These are phyloP conservation scores for Dictyostelium purpureum DNA, from an alignment of 78 protist genomes.

Conservation along the genomic window DNA sequence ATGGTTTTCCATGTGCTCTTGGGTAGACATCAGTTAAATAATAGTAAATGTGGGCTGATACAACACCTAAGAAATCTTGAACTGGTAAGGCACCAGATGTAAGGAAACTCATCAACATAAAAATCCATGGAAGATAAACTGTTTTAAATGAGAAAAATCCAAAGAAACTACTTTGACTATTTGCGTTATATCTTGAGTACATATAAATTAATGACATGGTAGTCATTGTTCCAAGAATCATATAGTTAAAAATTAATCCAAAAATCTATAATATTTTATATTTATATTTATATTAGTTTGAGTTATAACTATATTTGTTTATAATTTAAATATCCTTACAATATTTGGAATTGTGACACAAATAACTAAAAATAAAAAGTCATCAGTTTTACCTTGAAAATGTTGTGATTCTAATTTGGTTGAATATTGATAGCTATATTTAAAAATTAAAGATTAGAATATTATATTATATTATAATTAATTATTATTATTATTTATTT, in stretches of 20 bases:
- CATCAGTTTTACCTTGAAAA: slow-evolving; percentile 34
- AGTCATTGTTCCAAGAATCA: neutral
- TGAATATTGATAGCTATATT: slow-evolving; percentile 27
- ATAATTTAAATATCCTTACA: neutral
- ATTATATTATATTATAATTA: neutral
- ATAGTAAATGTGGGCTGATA: slow-evolving; percentile 55
- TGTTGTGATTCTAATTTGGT: slow-evolving; percentile 7
- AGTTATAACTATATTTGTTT: neutral
- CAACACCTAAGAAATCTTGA: neutral
- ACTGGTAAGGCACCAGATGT: neutral
- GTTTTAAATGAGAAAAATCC: slow-evolving; percentile 61
- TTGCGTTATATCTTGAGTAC: slow-evolving; percentile 69
- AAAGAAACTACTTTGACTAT: slow-evolving; percentile 39
- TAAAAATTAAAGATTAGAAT: neutral
- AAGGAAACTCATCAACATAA: slow-evolving; percentile 21
- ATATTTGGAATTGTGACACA: neutral
- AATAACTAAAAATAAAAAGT: slow-evolving; percentile 27
- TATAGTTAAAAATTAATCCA: neutral
- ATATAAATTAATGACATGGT: slow-evolving; percentile 52
- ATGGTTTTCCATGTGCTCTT: slow-evolving; percentile 3
- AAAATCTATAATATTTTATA: neutral
- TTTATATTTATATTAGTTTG: neutral
- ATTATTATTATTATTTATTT: too few species aligned
- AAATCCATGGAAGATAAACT: slow-evolving; percentile 77
- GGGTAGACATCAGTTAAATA: slow-evolving; percentile 60